Evolutionary conservation across 768 basidiomycete species (phyloP).

Genomic region (Amanita subjunquillea): DNA sequence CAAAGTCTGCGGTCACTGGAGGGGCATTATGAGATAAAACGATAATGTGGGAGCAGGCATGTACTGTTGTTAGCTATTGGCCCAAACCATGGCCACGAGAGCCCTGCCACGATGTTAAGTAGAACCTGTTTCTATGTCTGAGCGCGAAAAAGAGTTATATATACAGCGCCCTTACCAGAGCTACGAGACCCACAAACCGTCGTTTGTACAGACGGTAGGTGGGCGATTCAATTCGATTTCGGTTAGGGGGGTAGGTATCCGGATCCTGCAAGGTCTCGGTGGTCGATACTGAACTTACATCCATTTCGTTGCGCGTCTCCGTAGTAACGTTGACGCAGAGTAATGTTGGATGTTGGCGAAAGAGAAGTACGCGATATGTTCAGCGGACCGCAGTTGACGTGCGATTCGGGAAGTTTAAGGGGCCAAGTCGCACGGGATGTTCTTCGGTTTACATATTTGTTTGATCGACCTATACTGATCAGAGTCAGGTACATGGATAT

Average conservation of each 20-base stretch:
- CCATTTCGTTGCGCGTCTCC: no score
- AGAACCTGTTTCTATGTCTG: slow-evolving; percentile 26
- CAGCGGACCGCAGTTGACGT: not conserved
- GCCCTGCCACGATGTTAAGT: slow-evolving; percentile 51
- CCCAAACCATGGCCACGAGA: slow-evolving; percentile 79
- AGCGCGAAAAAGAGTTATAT: not conserved
- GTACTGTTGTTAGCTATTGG: slow-evolving; percentile 65
- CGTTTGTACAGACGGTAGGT: slow-evolving; percentile 58
- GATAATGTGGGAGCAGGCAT: slow-evolving; percentile 5
- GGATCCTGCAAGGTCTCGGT: not conserved
- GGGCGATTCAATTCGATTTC: not conserved
- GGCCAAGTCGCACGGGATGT: no score
- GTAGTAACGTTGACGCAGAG: no score
- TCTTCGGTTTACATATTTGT: no score
- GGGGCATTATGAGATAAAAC: not conserved
- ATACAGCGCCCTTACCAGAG: slow-evolving; percentile 34
- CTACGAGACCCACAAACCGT: slow-evolving; percentile 58
- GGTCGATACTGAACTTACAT: not conserved
- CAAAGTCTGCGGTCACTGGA: slow-evolving; percentile 53
- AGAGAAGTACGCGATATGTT: no score
- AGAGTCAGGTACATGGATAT: no score
- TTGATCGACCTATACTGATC: no score
- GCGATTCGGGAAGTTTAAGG: no score
- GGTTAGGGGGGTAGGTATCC: no score
- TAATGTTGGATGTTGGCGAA: no score